Conservation (phyloP, 305 asterid species). For the Fraxinus latifolia region DNA sequence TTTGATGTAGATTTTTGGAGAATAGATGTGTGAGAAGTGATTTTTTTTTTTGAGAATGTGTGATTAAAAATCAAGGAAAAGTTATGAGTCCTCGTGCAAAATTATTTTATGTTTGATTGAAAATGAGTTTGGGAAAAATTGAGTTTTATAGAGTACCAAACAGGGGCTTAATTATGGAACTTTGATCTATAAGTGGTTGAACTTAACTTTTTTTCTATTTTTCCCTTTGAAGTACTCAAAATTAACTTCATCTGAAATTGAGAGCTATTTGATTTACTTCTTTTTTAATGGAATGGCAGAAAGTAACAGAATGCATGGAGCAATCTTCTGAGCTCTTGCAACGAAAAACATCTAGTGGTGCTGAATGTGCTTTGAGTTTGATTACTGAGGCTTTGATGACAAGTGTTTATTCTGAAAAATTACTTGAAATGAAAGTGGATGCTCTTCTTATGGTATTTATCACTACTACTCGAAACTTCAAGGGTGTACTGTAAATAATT, state of each 20-base stretch:
- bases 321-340: slow-evolving; percentile 58
- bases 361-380: slow-evolving; percentile 58
- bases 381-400: slow-evolving; percentile 70
- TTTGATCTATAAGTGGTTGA: background rate
- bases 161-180: background rate
- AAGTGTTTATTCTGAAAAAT: slow-evolving; percentile 62
- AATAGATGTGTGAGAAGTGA: background rate
- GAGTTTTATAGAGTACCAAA: background rate
- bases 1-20: background rate
- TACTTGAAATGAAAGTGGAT: slow-evolving; percentile 79
- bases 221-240: background rate
- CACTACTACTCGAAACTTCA: slow-evolving; percentile 15
- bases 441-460: slow-evolving; percentile 76
- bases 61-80: background rate
- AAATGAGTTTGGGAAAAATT: background rate
- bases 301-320: slow-evolving; percentile 58
- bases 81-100: background rate
- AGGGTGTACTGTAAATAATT: slow-evolving; percentile 5
- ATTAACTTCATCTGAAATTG: background rate
- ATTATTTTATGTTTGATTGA: background rate
- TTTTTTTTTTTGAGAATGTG: background rate
- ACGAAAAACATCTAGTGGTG: slow-evolving; percentile 49
- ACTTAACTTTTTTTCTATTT: background rate
- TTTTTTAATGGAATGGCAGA: slow-evolving; percentile 43
- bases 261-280: slow-evolving; percentile 1